Evolutionary conservation across 2,329 filamentous ascomycete genomes (phyloP), one percentile per base, ranked within the genome.

Genomic region (Blastomyces percursus): DNA sequence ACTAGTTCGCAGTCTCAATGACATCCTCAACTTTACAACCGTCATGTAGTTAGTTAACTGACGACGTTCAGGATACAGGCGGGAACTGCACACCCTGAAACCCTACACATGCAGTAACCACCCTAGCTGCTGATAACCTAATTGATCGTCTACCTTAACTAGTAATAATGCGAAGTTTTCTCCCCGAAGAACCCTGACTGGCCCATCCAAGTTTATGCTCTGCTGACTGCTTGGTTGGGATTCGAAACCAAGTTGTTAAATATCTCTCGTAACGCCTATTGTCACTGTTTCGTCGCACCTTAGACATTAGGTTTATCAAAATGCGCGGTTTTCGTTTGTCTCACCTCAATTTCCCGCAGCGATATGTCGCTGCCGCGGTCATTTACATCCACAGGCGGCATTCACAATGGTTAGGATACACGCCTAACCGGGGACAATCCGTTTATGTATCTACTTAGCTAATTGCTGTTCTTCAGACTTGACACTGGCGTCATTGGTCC

Each of bases 401-500:
- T 57, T 16, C 54, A 40, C 4, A 57, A 57, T 27, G 54, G 30
- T 32, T 14, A 32, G 54, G 32, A 38, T 57, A 21, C 30, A 27
- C 40, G 62, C 62, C 64, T 58, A 50, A 44, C 50, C 46, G 42
- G 40, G 42, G 58, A 59, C 59, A 52, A 61, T 59, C 60, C 19
- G 21, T 9, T 48, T 9, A 21, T 11, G 8, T 21, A 48, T 21
- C 9, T 48, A 21, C 11, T 7, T 48, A 11, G 19, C n/a, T 48
- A 48, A 48, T n/a, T 48, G 7, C 67, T 66, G 67, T 69, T 56
- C 66, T 35, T 51, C 30, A 64, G 64, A 14, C 40, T 66, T 16
- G 79, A 81, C 61, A 81, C 81, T 0, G 81, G 81, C 27, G 80
- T 75, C 27, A 82, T 84, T 56, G 82, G 83, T 2, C 78, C 82